These are phyloP conservation scores for Lolium rigidum DNA, from an alignment of 176 grass and related monocot species.

Conservation along the genomic window DNA sequence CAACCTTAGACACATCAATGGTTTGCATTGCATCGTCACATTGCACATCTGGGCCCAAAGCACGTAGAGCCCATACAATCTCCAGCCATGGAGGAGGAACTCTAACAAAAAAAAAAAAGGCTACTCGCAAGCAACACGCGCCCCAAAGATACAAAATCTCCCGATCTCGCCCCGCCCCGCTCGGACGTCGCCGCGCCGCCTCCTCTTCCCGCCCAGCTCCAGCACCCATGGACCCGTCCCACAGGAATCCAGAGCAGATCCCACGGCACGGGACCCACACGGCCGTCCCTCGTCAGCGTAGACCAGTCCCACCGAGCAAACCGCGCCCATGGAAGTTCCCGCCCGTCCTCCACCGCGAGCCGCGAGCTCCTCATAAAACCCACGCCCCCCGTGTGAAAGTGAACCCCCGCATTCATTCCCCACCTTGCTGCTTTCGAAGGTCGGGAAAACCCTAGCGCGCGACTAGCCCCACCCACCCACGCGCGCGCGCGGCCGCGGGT, in stretches of 20 bases:
- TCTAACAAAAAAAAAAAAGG: no score
- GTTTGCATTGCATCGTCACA: no score
- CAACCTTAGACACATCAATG: no score
- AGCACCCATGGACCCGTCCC: background rate
- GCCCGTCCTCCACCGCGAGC: conserved; percentile 20
- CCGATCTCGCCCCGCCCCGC: background rate
- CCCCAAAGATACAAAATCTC: background rate
- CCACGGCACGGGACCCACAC: background rate
- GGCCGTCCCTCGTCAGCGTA: rapidly evolving
- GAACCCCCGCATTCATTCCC: background rate
- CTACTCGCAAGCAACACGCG: no score
- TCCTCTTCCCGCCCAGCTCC: conserved; percentile 42
- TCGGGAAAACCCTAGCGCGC: background rate
- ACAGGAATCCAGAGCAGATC: background rate
- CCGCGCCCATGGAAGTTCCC: conserved; percentile 23
- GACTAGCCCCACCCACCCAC: no score
- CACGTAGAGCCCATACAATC: no score
- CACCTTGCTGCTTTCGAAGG: background rate
- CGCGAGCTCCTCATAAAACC: conserved; percentile 22
- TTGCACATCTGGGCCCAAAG: no score
- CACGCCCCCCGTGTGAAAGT: background rate
- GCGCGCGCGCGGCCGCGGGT: background rate
- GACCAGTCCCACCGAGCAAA: background rate
- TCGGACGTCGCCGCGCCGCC: background rate
- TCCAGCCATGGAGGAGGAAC: no score